These are phyloP conservation scores for Uncinocarpus reesii DNA, from an alignment of 2,329 filamentous ascomycete genomes.

Conservation along the genomic window DNA sequence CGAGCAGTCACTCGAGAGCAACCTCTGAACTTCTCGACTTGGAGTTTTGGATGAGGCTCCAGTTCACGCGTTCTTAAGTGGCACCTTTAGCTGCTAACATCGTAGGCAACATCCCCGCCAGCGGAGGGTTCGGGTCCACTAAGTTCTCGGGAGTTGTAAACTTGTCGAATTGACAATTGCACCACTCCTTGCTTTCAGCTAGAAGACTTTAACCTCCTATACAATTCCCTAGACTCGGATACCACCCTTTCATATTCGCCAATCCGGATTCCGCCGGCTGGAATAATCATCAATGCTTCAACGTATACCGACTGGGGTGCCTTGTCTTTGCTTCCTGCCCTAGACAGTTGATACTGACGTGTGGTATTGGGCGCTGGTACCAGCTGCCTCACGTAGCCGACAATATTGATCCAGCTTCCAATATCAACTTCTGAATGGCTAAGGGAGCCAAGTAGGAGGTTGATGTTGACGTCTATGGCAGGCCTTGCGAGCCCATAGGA, in stretches of 20 bases:
- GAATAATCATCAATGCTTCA: slow-evolving; percentile 70
- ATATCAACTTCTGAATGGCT: slow-evolving; percentile 53
- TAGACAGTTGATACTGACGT: neutral
- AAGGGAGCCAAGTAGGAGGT: slow-evolving; percentile 57
- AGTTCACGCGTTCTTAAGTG: too few relatives aligned
- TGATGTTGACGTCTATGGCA: slow-evolving; percentile 58
- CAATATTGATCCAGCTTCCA: slow-evolving; percentile 81
- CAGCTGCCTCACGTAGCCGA: slow-evolving; percentile 58
- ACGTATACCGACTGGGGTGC: slow-evolving; percentile 36
- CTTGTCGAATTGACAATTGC: too few relatives aligned
- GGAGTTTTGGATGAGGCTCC: too few relatives aligned
- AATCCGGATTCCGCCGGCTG: slow-evolving; percentile 61
- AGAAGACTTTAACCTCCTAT: slow-evolving; percentile 22
- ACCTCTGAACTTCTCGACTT: too few relatives aligned
- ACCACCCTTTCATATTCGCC: slow-evolving; percentile 58
- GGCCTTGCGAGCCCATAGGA: neutral
- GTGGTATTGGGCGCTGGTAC: neutral
- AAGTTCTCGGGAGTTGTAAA: too few relatives aligned
- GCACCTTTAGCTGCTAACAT: too few relatives aligned
- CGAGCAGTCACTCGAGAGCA: too few relatives aligned
- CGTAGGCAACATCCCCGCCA: too few relatives aligned
- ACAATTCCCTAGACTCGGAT: slow-evolving; percentile 29
- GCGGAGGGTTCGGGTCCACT: too few relatives aligned
- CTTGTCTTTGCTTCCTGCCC: neutral
- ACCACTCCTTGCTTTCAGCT: neutral